A percentile compares a stretch with the other conserved stretches of the same genome.
Evolutionary conservation across 352 stramenopile genomes (phyloP).

Genomic region (Phytophthora multivora): DNA sequence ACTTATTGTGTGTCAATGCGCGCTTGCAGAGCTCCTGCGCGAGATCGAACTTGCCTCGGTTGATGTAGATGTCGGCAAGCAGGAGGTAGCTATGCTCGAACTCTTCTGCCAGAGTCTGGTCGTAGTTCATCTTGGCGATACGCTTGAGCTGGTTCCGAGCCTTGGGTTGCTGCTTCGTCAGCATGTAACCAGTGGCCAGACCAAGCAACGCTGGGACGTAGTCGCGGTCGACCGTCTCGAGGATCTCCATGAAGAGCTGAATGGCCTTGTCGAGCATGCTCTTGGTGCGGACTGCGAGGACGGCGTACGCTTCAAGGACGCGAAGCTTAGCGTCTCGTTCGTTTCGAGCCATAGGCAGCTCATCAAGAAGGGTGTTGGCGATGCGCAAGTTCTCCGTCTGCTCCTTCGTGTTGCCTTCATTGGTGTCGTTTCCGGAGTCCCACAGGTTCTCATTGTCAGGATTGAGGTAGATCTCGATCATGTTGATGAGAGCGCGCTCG

Average conservation of each 20-base stretch:
- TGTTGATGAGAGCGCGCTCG: slow-evolving; percentile 85
- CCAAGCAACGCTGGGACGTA: slow-evolving; percentile 92
- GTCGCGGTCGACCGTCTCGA: slow-evolving; percentile 86
- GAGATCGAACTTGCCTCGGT: slow-evolving; percentile 92
- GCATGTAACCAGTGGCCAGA: slow-evolving; percentile 90
- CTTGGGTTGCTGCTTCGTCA: slow-evolving; percentile 92
- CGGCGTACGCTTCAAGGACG: slow-evolving; percentile 88
- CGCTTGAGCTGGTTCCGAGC: slow-evolving; percentile 95
- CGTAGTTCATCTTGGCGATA: slow-evolving; percentile 94
- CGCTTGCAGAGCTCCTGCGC: slow-evolving; percentile 93
- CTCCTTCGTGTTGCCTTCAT: slow-evolving; percentile 67
- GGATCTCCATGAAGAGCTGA: slow-evolving; percentile 90
- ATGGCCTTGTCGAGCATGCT: slow-evolving; percentile 90
- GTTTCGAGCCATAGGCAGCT: slow-evolving; percentile 62
- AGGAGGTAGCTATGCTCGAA: slow-evolving; percentile 95
- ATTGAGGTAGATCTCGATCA: slow-evolving; percentile 95
- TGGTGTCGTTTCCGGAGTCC: slow-evolving; percentile 54
- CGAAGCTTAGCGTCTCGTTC: slow-evolving; percentile 69
- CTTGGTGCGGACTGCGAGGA: slow-evolving; percentile 82
- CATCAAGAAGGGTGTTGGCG: slow-evolving; percentile 87
- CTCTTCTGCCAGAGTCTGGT: slow-evolving; percentile 88
- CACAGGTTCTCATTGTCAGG: slow-evolving; percentile 93
- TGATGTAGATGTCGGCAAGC: slow-evolving; percentile 94
- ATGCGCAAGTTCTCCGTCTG: slow-evolving; percentile 88
- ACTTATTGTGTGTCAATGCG: slow-evolving; percentile 93